A percentile compares a stretch with the other conserved stretches of the same genome.
These are phyloP conservation scores for Penicillium sp. DNA, from an alignment of 2,329 filamentous ascomycete species.

Conservation along the genomic window DNA sequence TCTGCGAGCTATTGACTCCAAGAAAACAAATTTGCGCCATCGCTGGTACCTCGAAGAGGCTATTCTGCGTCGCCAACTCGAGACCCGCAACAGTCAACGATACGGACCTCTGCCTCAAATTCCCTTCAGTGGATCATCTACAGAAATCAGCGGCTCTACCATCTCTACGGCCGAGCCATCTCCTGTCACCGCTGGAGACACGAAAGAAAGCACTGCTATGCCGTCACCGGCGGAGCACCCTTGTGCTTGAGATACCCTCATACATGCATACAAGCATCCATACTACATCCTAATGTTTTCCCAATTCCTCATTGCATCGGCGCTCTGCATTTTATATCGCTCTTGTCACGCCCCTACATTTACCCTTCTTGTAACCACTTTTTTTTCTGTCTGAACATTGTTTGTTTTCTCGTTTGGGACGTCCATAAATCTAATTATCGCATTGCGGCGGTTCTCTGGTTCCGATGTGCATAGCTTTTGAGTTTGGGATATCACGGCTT, in stretches of 20 bases:
- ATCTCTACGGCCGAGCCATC: conserved; percentile 25
- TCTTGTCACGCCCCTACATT: conserved; percentile 1
- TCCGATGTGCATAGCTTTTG: conserved; percentile 28
- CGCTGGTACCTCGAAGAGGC: conserved; percentile 45
- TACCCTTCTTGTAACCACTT: conserved; percentile 21
- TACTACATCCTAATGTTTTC: background rate
- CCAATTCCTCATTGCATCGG: background rate
- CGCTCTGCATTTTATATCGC: background rate
- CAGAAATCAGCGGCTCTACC: conserved; percentile 30
- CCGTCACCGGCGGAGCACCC: background rate
- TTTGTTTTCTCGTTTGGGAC: conserved; percentile 11
- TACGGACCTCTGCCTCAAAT: conserved; percentile 42
- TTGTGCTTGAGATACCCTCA: background rate
- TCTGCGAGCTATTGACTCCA: conserved; percentile 33
- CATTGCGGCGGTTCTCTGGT: conserved; percentile 21
- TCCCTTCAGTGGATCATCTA: conserved; percentile 29
- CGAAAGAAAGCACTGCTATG: background rate
- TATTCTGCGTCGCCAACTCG: conserved; percentile 40
- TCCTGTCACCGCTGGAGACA: background rate
- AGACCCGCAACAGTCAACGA: conserved; percentile 33
- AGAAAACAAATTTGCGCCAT: conserved; percentile 33
- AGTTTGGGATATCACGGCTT: conserved; percentile 11
- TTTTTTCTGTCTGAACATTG: conserved; percentile 1
- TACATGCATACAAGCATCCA: background rate
- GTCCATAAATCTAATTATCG: conserved; percentile 14